Evolutionary conservation across 2,329 filamentous ascomycete genomes (phyloP), one percentile per base, ranked within the genome.

Genomic region (Alternaria angustiovoidea): DNA sequence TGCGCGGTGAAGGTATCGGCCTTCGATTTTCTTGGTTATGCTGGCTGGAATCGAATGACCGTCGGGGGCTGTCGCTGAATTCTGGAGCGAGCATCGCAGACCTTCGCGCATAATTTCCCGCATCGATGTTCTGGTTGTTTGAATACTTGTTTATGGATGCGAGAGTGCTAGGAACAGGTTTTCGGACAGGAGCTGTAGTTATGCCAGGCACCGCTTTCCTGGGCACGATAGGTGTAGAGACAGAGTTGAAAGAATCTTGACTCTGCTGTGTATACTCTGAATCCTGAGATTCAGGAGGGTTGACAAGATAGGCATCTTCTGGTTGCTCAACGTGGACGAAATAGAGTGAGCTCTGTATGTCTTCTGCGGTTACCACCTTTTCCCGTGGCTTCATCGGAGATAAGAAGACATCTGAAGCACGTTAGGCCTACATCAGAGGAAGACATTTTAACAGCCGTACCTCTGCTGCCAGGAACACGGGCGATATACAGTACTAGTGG

Each of bases 401-500:
- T 46, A 99, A 87, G 69, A 97, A 96, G 58, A 97, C 86, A 84
- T 97, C 94, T 95, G 48, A 12, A 42, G 47, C 8, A 47, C 26
- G 61, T 75, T 68, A 76, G 69, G 52, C 12, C 39, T 20, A 41
- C 20, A 43, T 22, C 18, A 34, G 30, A 3, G 32, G 44, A 9
- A 24, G 4, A 39, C n/a, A 26, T 18, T 12, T 48, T 16, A 54
- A 56, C 63, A 67, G 62, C 76, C 81, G 66, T 83, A 94, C 93
- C 92, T 89, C 89, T 88, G 64, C 91, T 96, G 22, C 94, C 94
- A 1, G 95, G 95, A 0, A 99, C 94, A 67, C 94, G 85, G 36
- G 94, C 93, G 67, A 99, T 96, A 80, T 99, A 99, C 41, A 99
- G 86, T 2, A 89, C 88, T 51, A 98, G 79, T 4, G 92, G 88